These are phyloP conservation scores for Bruguiera hainesii DNA, from an alignment of 441 rosid genomes.

Conservation along the genomic window DNA sequence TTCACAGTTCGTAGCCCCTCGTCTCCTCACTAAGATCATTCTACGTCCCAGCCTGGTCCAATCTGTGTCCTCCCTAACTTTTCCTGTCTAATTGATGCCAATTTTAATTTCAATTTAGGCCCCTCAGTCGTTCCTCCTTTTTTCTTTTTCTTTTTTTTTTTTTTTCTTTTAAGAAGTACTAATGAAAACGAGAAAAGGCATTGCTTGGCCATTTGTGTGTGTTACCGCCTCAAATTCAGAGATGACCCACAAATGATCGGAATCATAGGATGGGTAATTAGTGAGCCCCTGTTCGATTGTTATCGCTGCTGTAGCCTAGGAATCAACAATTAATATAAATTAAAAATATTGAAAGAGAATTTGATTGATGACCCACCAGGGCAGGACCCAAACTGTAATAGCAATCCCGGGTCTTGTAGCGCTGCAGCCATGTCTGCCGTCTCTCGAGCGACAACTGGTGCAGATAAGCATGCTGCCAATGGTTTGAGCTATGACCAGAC, in stretches of 20 bases:
- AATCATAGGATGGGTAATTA: too few relatives aligned
- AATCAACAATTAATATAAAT: background rate
- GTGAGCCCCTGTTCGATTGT: too few relatives aligned
- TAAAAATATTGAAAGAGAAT: background rate
- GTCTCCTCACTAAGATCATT: background rate
- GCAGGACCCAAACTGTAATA: slow-evolving; percentile 38
- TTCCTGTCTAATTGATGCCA: background rate
- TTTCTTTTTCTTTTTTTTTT: too few relatives aligned
- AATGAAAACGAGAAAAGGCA: too few relatives aligned
- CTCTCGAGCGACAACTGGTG: slow-evolving; percentile 23
- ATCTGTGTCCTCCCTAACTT: background rate
- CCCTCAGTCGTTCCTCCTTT: background rate
- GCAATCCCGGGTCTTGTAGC: slow-evolving; percentile 27
- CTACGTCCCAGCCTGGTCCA: background rate
- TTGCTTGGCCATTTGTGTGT: too few relatives aligned
- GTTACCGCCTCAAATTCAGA: too few relatives aligned
- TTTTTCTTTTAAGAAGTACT: too few relatives aligned
- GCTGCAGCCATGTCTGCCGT: slow-evolving; percentile 20
- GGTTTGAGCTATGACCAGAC: slow-evolving; percentile 48
- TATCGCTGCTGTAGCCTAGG: background rate
- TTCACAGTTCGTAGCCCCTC: too few relatives aligned
- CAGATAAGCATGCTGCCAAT: slow-evolving; percentile 47
- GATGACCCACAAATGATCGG: too few relatives aligned
- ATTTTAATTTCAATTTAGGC: background rate
- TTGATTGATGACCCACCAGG: slow-evolving; percentile 50